Conservation (phyloP, 1,284 basidiomycete species). For the Crepidotus sp. region DNA sequence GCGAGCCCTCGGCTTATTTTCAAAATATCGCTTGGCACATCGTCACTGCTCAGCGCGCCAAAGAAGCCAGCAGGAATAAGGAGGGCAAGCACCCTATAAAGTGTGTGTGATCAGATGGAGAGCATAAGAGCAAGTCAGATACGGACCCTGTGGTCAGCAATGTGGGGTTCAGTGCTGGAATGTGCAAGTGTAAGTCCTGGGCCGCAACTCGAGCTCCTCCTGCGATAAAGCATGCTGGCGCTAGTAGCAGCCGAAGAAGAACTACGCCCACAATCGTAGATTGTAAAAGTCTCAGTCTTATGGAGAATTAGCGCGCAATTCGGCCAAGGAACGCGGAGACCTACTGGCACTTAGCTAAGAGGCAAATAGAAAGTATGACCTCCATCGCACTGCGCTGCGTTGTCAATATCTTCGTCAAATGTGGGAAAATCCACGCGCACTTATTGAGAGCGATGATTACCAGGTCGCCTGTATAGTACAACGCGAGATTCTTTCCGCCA, state of each 20-base stretch:
- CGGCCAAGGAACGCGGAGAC: neutral
- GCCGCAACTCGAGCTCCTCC: slow-evolving; percentile 37
- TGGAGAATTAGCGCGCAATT: neutral
- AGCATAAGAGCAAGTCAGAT: neutral
- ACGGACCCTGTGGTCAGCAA: slow-evolving; percentile 42
- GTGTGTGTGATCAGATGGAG: neutral
- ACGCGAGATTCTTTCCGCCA: slow-evolving; percentile 51
- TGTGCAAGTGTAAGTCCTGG: slow-evolving; percentile 39
- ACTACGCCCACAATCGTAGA: slow-evolving; percentile 42
- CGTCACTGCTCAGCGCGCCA: slow-evolving; percentile 44
- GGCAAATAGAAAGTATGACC: slow-evolving; percentile 56
- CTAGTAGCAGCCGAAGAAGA: slow-evolving; percentile 40
- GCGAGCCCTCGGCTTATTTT: slow-evolving; percentile 54
- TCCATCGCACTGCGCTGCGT: slow-evolving; percentile 36
- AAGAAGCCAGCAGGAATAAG: slow-evolving; percentile 59
- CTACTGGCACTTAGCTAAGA: slow-evolving; percentile 52
- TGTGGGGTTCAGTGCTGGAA: slow-evolving; percentile 54
- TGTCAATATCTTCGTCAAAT: neutral
- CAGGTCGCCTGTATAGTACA: slow-evolving; percentile 51
- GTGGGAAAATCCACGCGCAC: slow-evolving; percentile 23
- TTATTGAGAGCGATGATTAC: slow-evolving; percentile 53
- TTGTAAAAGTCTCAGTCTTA: slow-evolving; percentile 32
- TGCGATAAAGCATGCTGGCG: slow-evolving; percentile 42
- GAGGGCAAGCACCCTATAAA: slow-evolving; percentile 42
- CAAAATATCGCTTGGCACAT: slow-evolving; percentile 37